Evolutionary conservation across 768 basidiomycete genomes (phyloP).

Genomic region (Leucogyrophana mollusca): DNA sequence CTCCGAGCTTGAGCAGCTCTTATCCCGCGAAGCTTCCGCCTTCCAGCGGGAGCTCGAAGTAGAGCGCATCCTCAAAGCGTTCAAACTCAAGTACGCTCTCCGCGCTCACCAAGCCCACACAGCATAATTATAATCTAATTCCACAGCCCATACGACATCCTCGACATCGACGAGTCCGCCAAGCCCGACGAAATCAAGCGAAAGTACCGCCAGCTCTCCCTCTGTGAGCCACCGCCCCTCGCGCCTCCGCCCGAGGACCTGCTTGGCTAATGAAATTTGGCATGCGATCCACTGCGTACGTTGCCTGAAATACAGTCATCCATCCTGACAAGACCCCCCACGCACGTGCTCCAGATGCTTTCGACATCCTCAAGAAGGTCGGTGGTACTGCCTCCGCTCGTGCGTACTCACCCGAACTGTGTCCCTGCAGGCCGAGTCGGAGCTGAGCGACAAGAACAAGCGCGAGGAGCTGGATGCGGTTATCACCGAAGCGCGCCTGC

Average conservation of each 20-base stretch:
- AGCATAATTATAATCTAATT: no score
- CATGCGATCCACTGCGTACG: conserved; percentile 32
- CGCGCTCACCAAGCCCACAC: background rate
- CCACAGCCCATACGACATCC: conserved; percentile 88
- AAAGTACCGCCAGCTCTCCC: conserved; percentile 80
- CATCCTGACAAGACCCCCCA: conserved; percentile 98
- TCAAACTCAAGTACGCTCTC: conserved; percentile 86
- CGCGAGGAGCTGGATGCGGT: conserved; percentile 81
- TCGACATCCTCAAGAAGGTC: conserved; percentile 92
- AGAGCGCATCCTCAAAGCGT: conserved; percentile 88
- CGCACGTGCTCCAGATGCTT: conserved; percentile 85
- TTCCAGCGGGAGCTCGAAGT: conserved; percentile 88
- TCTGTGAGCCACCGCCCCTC: conserved; percentile 54
- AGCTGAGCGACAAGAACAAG: conserved; percentile 74
- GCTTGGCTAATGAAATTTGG: conserved; percentile 18
- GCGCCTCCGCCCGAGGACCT: background rate
- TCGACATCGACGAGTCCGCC: conserved; percentile 72
- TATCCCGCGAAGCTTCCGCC: conserved; percentile 78
- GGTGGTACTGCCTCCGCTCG: conserved; percentile 4
- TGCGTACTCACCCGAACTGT: background rate
- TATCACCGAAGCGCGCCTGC: conserved; percentile 69
- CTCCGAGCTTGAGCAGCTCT: conserved; percentile 73
- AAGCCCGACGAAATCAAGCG: conserved; percentile 86
- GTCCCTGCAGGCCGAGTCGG: conserved; percentile 71
- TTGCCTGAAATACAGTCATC: conserved; percentile 66